Base-by-base conservation (phyloP, 2,329 filamentous ascomycete species). In the Pyrenophora teres region DNA sequence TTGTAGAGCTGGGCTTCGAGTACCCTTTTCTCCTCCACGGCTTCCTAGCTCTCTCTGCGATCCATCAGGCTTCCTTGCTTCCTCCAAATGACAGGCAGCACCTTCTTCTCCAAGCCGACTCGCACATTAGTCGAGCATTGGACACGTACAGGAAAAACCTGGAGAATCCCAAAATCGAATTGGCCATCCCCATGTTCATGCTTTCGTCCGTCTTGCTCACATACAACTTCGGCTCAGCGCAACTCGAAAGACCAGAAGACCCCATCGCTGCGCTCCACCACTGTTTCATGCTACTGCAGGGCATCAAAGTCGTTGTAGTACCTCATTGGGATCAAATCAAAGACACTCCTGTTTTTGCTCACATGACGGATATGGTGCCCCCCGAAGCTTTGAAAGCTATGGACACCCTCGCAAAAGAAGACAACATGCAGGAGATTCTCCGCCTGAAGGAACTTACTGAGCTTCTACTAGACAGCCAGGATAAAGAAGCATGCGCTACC, bases 141-240 rank as follows among this genome's bases (percentile, higher is more conserved):
- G 58, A 57, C 5, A 57, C 55, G 6, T 67, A 68, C 37, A 53
- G 65, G 25, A 61, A 54, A 27, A 55, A 67, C 9, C 43, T 70
- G 1, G 61, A 63, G 41, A 41, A 59, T 3, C 65, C 67, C 3
- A 57, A 19, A 7, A 27, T 47, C 6, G 64, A 65, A 13, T 54
- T 57, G 12, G 59, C 65, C 7, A 45, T 68, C 15, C 60, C 67
- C 0, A 69, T 70, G 67, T 70, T 70, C 38, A 49, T 68, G n/a
- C 46, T 69, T 7, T 66, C 66, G 2, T 58, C 64, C 7, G 43
- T 67, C 1, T 42, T 70, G n/a, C 50, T 68, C 7, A 65, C 57
- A 5, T 70, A 70, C 54, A 65, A 69, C 43, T 63, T 70, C 32
- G 65, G 56, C 8, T 63, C 63, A 3, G 66, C 62, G n/a, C 64